Conservation (phyloP, 2,329 filamentous ascomycete genomes). For the Colletotrichum somersetense region DNA sequence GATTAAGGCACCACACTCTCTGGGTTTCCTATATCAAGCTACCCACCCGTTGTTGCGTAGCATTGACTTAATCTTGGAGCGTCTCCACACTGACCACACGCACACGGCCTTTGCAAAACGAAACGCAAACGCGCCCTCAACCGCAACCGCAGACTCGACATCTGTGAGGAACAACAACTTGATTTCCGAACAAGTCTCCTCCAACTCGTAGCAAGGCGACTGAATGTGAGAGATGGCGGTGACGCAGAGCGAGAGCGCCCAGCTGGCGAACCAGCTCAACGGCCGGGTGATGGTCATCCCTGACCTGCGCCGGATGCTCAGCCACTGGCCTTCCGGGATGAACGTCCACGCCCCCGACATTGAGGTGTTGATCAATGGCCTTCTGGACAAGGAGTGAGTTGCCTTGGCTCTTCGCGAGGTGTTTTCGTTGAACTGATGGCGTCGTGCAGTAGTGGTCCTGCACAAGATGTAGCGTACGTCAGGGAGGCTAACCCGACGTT, state of each 20-base stretch:
- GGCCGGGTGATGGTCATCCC: constrained; percentile 33
- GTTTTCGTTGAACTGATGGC: neutral
- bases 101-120: constrained; percentile 21
- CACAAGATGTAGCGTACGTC: constrained; percentile 21
- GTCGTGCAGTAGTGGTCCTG: constrained; percentile 1
- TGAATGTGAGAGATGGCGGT: constrained; percentile 19
- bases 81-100: constrained; percentile 31
- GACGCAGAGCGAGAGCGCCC: constrained; percentile 25
- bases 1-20: neutral
- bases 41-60: constrained; percentile 9
- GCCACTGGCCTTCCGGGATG: constrained; percentile 36
- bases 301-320: constrained; percentile 25
- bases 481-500: constrained; percentile 34
- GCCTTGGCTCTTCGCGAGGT: neutral
- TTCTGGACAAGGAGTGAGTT: constrained; percentile 21
- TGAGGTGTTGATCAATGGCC: constrained; percentile 11
- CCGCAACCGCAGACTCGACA: neutral
- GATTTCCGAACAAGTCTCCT: neutral
- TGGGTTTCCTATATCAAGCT: neutral
- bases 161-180: neutral
- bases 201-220: neutral
- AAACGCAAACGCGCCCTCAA: constrained; percentile 20
- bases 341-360: constrained; percentile 19
- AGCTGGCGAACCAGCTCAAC: constrained; percentile 30
- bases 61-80: constrained; percentile 40